phyloP scores from a whole-genome alignment of 495 filamentous ascomycete species.

The Podospora australis region DNA sequence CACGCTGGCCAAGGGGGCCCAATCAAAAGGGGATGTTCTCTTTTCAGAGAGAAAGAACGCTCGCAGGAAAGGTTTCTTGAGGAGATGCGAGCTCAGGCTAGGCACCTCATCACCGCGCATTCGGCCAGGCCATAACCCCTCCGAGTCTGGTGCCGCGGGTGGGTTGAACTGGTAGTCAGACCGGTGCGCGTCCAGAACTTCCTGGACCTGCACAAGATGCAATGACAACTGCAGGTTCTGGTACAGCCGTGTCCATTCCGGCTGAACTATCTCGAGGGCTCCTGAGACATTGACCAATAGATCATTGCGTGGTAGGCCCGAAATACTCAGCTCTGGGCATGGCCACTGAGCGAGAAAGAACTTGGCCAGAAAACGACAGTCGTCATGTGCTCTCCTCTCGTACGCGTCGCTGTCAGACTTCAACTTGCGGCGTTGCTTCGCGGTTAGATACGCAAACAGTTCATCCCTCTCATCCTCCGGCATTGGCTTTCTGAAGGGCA shows the following conservation, averaged over 20 bases:
- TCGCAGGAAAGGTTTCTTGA: conserved; percentile 2
- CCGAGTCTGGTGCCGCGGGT: neutral
- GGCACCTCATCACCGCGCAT: conserved; percentile 17
- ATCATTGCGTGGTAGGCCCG: neutral
- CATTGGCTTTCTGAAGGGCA: conserved; percentile 12
- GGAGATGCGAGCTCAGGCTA: conserved; percentile 4
- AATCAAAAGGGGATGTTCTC: neutral
- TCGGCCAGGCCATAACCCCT: conserved; percentile 9
- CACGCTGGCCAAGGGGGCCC: conserved; percentile 5
- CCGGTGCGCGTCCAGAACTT: conserved; percentile 22
- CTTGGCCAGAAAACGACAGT: conserved; percentile 22
- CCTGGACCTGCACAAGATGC: conserved; percentile 38
- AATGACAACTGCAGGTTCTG: conserved; percentile 39
- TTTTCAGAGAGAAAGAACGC: neutral
- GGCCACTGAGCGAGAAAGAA: conserved; percentile 32
- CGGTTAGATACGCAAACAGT: conserved; percentile 17
- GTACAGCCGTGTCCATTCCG: conserved; percentile 45
- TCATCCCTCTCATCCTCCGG: conserved; percentile 13
- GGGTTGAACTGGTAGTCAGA: conserved; percentile 1
- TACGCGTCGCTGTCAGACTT: conserved; percentile 17
- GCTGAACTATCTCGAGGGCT: conserved; percentile 33
- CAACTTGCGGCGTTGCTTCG: conserved; percentile 20
- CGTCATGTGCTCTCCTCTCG: conserved; percentile 17
- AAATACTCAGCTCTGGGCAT: conserved; percentile 14
- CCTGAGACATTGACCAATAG: conserved; percentile 26